Percentiles rank a stretch among this genome's conserved stretches.
Conservation (phyloP, 768 basidiomycete genomes). For the Suillus bovinus region DNA sequence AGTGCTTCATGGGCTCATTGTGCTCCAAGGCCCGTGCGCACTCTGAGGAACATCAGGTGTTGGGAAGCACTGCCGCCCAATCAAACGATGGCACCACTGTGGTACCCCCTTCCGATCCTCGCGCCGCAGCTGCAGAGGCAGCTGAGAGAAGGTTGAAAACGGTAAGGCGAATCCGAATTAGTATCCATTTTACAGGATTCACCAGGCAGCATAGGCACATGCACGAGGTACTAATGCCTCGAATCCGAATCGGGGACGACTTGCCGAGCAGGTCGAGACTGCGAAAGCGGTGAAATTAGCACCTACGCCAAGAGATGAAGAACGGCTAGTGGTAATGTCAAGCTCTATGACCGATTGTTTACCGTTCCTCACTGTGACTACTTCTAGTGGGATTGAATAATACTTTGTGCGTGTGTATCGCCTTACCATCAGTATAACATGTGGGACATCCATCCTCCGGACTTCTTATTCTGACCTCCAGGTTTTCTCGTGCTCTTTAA, state of each 20-base stretch:
- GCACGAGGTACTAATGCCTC: slow-evolving; percentile 42
- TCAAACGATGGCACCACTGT: slow-evolving; percentile 25
- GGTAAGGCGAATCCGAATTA: slow-evolving; percentile 38
- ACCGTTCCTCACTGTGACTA: slow-evolving; percentile 29
- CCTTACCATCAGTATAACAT: slow-evolving; percentile 24
- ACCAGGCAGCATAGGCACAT: slow-evolving; percentile 36
- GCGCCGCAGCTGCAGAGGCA: slow-evolving; percentile 60
- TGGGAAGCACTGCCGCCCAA: slow-evolving; percentile 38
- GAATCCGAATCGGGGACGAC: slow-evolving; percentile 47
- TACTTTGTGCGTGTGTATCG: slow-evolving; percentile 21
- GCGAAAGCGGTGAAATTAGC: slow-evolving; percentile 36
- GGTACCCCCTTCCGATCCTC: slow-evolving; percentile 38
- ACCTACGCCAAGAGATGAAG: slow-evolving; percentile 42
- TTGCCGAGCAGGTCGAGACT: slow-evolving; percentile 44
- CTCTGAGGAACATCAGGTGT: slow-evolving; percentile 49
- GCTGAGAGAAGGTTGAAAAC: slow-evolving; percentile 60
- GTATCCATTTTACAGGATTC: slow-evolving; percentile 24
- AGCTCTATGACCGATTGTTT: slow-evolving; percentile 18
- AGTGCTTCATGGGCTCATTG: slow-evolving; percentile 50
- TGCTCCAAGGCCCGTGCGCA: slow-evolving; percentile 52
- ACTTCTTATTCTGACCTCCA: slow-evolving; percentile 28
- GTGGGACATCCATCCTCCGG: slow-evolving; percentile 20
- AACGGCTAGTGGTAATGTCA: slow-evolving; percentile 45
- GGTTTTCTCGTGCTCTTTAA: slow-evolving; percentile 36
- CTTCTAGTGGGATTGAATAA: slow-evolving; percentile 45